These are phyloP conservation scores for Camellia granthamiana DNA, from an alignment of 148 eudicot genomes.

Conservation along the genomic window DNA sequence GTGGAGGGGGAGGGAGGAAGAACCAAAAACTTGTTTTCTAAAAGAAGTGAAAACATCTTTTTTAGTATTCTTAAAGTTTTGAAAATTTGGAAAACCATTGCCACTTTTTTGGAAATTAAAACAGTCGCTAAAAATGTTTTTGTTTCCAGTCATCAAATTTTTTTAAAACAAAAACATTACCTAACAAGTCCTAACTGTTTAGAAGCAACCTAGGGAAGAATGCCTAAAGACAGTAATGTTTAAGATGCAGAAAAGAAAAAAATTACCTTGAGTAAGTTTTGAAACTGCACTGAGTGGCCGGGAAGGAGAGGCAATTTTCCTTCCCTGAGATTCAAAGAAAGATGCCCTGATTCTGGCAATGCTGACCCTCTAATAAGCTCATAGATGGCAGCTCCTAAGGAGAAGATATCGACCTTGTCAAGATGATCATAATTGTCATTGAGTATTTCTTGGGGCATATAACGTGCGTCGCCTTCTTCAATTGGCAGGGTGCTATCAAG, in stretches of 20 bases:
- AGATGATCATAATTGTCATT: slow-evolving; percentile 86
- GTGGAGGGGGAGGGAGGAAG: no score
- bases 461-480: slow-evolving; percentile 97
- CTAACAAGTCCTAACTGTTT: background rate
- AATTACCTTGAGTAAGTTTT: slow-evolving; percentile 76
- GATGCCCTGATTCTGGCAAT: slow-evolving; percentile 55
- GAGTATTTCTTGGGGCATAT: slow-evolving; percentile 91
- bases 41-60: no score
- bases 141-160: no score
- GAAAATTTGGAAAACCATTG: no score
- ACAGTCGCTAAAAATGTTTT: no score
- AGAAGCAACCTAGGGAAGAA: no score
- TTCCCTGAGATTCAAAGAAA: slow-evolving; percentile 49
- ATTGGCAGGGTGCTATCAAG: slow-evolving; percentile 74
- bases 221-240: background rate
- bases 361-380: slow-evolving; percentile 76
- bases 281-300: slow-evolving; percentile 60
- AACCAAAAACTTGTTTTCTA: no score
- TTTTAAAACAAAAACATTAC: no score
- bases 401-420: slow-evolving; percentile 91
- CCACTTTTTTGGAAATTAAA: no score
- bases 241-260: background rate
- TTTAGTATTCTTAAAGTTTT: no score
- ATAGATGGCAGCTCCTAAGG: slow-evolving; percentile 71
- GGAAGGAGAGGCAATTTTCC: slow-evolving; percentile 90